Evolutionary conservation across 805 yeast species (phyloP).

Genomic region (Kuraishia ogatae): DNA sequence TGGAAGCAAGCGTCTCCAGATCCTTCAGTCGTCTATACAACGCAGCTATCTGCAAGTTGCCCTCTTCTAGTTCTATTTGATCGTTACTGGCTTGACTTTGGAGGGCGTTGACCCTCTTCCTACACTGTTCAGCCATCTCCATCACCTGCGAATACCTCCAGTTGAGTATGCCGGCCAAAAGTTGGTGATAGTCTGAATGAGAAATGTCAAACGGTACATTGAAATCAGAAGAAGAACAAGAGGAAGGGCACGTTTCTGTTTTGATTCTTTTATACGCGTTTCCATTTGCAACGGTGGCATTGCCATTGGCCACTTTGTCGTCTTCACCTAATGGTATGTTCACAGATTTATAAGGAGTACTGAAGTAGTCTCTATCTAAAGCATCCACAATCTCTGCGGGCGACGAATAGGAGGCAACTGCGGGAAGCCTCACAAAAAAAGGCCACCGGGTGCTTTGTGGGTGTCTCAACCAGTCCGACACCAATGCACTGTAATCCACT

Average conservation of each 20-base stretch:
- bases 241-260: neutral
- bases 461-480: neutral
- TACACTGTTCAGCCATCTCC: slow-evolving; percentile 22
- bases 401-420: neutral
- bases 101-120: slow-evolving; percentile 18
- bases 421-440: neutral
- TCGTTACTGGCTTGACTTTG: slow-evolving; percentile 12
- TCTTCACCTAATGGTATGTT: neutral
- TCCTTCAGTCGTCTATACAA: slow-evolving; percentile 27
- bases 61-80: slow-evolving; percentile 29
- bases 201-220: neutral
- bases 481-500: neutral
- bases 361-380: neutral
- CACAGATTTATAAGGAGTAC: neutral
- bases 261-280: neutral
- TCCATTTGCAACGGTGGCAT: neutral
- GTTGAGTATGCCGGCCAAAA: neutral
- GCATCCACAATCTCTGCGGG: neutral
- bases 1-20: slow-evolving; percentile 20
- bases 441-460: neutral
- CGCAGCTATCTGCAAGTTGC: slow-evolving; percentile 30
- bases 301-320: neutral
- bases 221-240: neutral
- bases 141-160: neutral
- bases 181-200: neutral